Conservation (phyloP, 169 alveolate genomes). For the Babesia ovata region DNA sequence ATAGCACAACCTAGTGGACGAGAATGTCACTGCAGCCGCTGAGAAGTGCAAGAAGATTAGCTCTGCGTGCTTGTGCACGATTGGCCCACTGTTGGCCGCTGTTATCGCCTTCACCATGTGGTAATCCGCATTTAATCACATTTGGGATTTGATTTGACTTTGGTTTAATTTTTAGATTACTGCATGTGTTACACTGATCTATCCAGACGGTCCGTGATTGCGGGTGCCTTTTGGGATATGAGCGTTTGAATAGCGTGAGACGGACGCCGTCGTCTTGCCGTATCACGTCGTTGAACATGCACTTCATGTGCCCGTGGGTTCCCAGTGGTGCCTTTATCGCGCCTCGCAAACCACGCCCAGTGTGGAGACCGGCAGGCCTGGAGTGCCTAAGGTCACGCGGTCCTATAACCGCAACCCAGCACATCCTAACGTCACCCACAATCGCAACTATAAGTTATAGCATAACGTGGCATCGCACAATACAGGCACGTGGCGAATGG, state of each 20-base stretch:
- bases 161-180: background rate
- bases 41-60: background rate
- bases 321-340: conserved; percentile 96
- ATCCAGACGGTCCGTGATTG: conserved; percentile 73
- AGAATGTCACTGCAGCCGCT: background rate
- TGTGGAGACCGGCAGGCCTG: too few relatives aligned
- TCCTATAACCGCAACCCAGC: too few relatives aligned
- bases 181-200: background rate
- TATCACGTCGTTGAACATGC: conserved; percentile 92
- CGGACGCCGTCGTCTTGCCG: conserved; percentile 94
- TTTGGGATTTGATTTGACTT: background rate
- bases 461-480: too few relatives aligned
- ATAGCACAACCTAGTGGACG: background rate
- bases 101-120: background rate
- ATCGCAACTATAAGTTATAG: background rate
- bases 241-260: conserved; percentile 89
- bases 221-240: conserved; percentile 88
- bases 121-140: background rate
- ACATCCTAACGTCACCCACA: too few relatives aligned
- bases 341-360: conserved; percentile 97
- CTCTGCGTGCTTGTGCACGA: background rate
- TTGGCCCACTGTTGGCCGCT: background rate
- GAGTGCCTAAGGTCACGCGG: too few relatives aligned
- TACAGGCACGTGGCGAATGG: too few relatives aligned
- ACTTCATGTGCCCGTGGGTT: conserved; percentile 99